phyloP scores from a whole-genome alignment of 2,329 filamentous ascomycete genomes.

The Sporothrix pseudoabietina region DNA sequence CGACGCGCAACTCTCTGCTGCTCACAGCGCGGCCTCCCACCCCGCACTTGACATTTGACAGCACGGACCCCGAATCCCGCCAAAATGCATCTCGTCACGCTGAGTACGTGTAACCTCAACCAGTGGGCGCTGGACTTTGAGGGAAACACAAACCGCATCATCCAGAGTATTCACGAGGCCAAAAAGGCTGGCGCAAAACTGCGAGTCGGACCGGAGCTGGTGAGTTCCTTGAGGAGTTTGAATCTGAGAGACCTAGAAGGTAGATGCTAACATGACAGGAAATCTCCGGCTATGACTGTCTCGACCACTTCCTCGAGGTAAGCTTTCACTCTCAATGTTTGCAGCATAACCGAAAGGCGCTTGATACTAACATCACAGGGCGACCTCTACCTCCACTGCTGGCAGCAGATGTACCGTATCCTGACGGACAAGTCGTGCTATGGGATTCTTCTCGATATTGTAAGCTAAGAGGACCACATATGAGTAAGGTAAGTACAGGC shows the following conservation, averaged over 20 bases:
- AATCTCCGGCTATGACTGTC: conserved; percentile 63
- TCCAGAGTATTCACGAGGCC: conserved; percentile 61
- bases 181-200: conserved; percentile 63
- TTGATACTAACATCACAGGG: conserved; percentile 16
- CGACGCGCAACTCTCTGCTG: background rate
- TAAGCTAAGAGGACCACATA: conserved; percentile 7
- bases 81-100: conserved; percentile 38
- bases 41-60: background rate
- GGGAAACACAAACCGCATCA: conserved; percentile 62
- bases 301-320: conserved; percentile 66
- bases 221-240: background rate
- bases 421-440: conserved; percentile 61
- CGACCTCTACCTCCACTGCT: conserved; percentile 61
- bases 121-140: conserved; percentile 58
- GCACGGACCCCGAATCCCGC: background rate
- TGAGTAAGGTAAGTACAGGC: background rate
- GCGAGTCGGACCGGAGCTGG: conserved; percentile 60
- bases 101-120: conserved; percentile 42
- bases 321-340: background rate
- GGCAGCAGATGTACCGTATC: conserved; percentile 65
- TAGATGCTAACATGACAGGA: conserved; percentile 39
- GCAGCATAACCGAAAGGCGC: too few relatives aligned
- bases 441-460: conserved; percentile 67
- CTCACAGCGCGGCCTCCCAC: background rate
- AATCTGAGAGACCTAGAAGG: background rate